Evolutionary conservation across 1,284 basidiomycete species (phyloP).

Genomic region (Trametes sp.): DNA sequence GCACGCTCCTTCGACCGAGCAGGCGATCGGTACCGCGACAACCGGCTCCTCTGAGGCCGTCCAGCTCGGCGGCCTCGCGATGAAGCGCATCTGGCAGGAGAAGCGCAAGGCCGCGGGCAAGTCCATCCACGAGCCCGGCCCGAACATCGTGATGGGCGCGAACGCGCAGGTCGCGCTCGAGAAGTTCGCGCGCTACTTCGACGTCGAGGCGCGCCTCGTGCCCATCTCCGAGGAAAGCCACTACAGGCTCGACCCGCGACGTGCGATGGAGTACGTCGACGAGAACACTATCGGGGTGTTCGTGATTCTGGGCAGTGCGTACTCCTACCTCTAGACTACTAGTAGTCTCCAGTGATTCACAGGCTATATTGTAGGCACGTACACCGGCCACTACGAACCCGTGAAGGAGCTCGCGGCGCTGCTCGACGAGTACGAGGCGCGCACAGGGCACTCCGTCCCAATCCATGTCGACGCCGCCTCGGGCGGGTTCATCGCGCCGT

Average conservation of each 20-base stretch:
- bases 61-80: conserved; percentile 91
- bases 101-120: conserved; percentile 88
- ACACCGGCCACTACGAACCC: conserved; percentile 94
- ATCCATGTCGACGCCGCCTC: conserved; percentile 89
- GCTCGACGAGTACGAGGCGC: conserved; percentile 86
- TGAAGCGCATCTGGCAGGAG: conserved; percentile 95
- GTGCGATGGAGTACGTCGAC: conserved; percentile 87
- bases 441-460: conserved; percentile 81
- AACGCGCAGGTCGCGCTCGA: conserved; percentile 59
- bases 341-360: conserved; percentile 12
- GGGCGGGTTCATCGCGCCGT: conserved; percentile 88
- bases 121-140: conserved; percentile 83
- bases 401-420: conserved; percentile 88
- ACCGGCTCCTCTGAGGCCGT: conserved; percentile 95
- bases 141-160: conserved; percentile 52
- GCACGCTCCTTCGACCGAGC: conserved; percentile 80
- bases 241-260: conserved; percentile 86
- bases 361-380: conserved; percentile 61
- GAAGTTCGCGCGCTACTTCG: conserved; percentile 93
- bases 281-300: conserved; percentile 92
- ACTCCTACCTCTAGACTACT: conserved; percentile 11
- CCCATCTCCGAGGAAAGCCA: conserved; percentile 78
- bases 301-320: conserved; percentile 76
- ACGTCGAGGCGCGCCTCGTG: conserved; percentile 86
- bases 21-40: conserved; percentile 91